These are phyloP conservation scores for Exsudoporus frostii DNA, from an alignment of 768 basidiomycete genomes.

Conservation along the genomic window DNA sequence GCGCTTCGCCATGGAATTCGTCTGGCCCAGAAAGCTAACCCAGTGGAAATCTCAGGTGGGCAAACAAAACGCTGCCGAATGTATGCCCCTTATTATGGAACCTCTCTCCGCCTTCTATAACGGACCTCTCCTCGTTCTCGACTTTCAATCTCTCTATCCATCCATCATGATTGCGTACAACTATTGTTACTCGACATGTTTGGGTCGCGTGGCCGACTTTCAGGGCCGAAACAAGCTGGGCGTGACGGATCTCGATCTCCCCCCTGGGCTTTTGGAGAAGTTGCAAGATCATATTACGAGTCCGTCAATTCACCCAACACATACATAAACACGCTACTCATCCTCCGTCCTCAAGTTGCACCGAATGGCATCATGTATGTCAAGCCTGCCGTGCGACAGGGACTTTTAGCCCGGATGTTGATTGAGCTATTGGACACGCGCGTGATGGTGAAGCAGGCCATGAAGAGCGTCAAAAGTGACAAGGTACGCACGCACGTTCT, in stretches of 20 bases:
- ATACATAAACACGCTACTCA: background rate
- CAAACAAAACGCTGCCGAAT: constrained; percentile 93
- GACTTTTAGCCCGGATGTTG: constrained; percentile 88
- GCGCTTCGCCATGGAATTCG: background rate
- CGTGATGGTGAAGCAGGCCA: constrained; percentile 97
- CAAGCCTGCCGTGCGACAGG: constrained; percentile 78
- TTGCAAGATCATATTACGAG: constrained; percentile 77
- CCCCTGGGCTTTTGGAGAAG: constrained; percentile 62
- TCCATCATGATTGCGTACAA: constrained; percentile 99
- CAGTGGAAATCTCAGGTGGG: constrained; percentile 63
- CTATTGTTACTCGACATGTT: constrained; percentile 94
- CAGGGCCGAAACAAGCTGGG: constrained; percentile 88
- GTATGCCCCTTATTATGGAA: constrained; percentile 94
- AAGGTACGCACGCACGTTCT: constrained; percentile 49
- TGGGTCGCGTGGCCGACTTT: constrained; percentile 85
- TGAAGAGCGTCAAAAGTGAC: constrained; percentile 76
- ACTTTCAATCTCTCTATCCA: constrained; percentile 96
- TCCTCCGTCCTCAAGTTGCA: constrained; percentile 54
- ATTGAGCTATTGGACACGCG: constrained; percentile 89
- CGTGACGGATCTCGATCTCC: constrained; percentile 66
- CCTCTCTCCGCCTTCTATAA: constrained; percentile 91
- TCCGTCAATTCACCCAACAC: constrained; percentile 30
- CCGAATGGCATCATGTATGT: constrained; percentile 96
- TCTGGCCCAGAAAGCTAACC: background rate
- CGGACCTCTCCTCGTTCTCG: constrained; percentile 88